phyloP scores from a whole-genome alignment of 495 filamentous ascomycete genomes.

The Lophiotrema nucula region DNA sequence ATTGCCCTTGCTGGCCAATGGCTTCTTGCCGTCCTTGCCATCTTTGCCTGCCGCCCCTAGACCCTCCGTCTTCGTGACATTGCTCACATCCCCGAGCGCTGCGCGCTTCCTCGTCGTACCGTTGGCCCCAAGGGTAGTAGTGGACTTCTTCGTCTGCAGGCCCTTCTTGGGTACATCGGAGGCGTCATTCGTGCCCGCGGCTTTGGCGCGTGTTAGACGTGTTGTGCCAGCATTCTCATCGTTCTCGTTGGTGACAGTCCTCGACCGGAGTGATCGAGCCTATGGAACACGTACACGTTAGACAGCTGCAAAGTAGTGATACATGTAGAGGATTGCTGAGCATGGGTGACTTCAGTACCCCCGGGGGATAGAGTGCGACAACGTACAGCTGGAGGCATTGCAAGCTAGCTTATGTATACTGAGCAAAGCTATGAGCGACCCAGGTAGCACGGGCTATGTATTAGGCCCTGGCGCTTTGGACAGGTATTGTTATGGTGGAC shows the following conservation, averaged over 20 bases:
- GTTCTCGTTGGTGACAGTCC: conserved; percentile 82
- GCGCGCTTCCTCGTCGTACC: conserved; percentile 43
- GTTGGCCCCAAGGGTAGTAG: conserved; percentile 46
- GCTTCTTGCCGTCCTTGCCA: conserved; percentile 62
- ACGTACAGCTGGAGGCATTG: conserved; percentile 35
- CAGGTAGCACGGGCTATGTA: conserved; percentile 8
- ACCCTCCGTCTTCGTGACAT: conserved; percentile 75
- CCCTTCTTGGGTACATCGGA: conserved; percentile 65
- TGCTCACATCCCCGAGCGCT: conserved; percentile 86
- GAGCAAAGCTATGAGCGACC: conserved; percentile 18
- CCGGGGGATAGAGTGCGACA: background rate
- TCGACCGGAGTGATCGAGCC: conserved; percentile 47
- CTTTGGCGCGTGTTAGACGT: conserved; percentile 91
- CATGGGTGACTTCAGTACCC: too few relatives aligned
- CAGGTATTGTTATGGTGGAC: conserved; percentile 33
- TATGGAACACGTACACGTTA: conserved; percentile 17
- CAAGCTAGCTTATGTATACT: conserved; percentile 29
- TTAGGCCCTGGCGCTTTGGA: conserved; percentile 17
- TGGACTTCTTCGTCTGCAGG: conserved; percentile 70
- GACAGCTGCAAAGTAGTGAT: too few relatives aligned
- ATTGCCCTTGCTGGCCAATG: conserved; percentile 43
- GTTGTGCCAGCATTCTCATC: conserved; percentile 81
- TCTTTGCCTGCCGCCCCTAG: conserved; percentile 37
- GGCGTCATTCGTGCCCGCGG: conserved; percentile 59
- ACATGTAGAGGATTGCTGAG: too few relatives aligned